Conservation (phyloP, 768 basidiomycete genomes). For the Boletus sp. region DNA sequence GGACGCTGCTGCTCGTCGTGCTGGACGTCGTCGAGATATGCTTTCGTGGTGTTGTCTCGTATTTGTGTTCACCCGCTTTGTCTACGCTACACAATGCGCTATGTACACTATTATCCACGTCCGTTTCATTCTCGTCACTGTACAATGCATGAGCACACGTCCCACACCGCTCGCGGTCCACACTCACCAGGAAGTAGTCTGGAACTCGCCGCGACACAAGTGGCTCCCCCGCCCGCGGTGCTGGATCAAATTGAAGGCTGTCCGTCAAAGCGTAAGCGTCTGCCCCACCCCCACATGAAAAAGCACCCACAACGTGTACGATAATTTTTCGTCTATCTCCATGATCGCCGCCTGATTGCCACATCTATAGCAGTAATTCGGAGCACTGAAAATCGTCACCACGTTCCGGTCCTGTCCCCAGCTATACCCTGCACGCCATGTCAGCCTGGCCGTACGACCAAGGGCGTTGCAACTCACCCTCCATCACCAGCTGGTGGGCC, state of each 20-base stretch:
- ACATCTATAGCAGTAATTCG: conserved; percentile 99
- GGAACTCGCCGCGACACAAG: conserved; percentile 94
- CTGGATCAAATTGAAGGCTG: conserved; percentile 99
- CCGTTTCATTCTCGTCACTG: conserved; percentile 18
- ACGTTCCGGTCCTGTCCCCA: conserved; percentile 99
- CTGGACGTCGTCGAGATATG: too few relatives aligned
- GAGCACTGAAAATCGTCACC: conserved; percentile 99
- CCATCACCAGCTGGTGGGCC: conserved; percentile 96
- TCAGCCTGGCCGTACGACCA: conserved; percentile 6
- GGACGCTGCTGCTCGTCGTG: too few relatives aligned
- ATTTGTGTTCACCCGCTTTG: conserved; percentile 18
- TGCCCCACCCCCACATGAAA: conserved; percentile 1
- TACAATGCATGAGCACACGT: not conserved
- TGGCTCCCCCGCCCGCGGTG: conserved; percentile 97
- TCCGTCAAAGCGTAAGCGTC: not conserved
- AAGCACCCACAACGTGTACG: conserved; percentile 80
- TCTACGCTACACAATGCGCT: conserved; percentile 22
- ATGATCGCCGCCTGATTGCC: conserved; percentile 99
- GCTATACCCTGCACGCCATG: conserved; percentile 62
- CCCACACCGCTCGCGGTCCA: conserved; percentile 36
- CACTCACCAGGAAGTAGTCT: conserved; percentile 86
- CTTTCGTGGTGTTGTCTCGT: conserved; percentile 21
- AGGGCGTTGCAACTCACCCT: conserved; percentile 55
- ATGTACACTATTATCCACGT: conserved; percentile 26
- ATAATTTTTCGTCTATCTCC: conserved; percentile 99